Base-by-base conservation (phyloP, 2,329 filamentous ascomycete species). In the Diaporthe aspalathi region DNA sequence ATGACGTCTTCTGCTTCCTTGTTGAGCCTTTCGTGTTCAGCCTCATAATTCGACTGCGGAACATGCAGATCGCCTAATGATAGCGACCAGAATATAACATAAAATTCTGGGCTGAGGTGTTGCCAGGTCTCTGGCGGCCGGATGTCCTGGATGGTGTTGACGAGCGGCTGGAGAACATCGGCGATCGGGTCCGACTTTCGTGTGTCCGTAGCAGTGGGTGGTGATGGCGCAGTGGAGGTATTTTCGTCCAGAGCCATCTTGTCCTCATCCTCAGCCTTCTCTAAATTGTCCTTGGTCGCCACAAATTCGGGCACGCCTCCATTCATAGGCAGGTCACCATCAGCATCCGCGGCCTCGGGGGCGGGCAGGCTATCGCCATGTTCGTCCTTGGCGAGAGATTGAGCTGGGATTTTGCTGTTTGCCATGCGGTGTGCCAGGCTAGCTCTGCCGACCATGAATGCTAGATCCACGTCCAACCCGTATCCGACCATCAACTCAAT, bases 81-180 rank as follows among this genome's bases (percentile, higher is more conserved):
- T 16, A 98, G 86, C 65, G 95, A 92, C 96, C 96, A 99, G 82
- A 99, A 99, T 0, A 93, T 93, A 53, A 93, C 90, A 77, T 94
- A 98, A 79, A 98, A 95, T 38, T 93, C 90, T 0, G 94, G 86
- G 53, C 90, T 94, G 66, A 98, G 88, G 63, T 89, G 89, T 14
- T 89, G 84, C 86, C 92, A 94, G 6, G 90, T 88, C 9, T 89
- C 87, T 2, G 88, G 81, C 0, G 92, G 88, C 14, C 94, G 79
- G 0, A 88, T 83, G 7, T 84, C 83, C 72, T 89, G 88, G 22
- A 97, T 87, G 38, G 90, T 87, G 11, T 92, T 88, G 70, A 95
- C 91, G 22, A 98, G 84, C 6, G 91, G 90, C 74, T 93, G 90
- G 62, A 98, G 87, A 2, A 93, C 88, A 29, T 92, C 90, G 74